Conservation (phyloP, 2,329 filamentous ascomycete genomes). For the Alternaria metachromatica region DNA sequence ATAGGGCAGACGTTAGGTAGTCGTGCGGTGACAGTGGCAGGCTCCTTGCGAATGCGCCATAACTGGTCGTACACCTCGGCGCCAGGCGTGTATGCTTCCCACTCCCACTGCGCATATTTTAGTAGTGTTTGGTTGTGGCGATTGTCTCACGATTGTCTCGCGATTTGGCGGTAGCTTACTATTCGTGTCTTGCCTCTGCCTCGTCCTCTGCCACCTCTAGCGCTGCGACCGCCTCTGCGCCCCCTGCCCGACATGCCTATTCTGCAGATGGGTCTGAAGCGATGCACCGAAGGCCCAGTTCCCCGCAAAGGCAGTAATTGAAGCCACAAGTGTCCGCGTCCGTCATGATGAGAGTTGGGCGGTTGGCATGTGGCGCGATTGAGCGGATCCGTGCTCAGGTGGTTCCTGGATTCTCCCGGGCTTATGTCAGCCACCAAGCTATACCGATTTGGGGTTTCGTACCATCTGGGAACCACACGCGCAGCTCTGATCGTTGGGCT, state of each 20-base stretch:
- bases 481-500: not conserved
- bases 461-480: not conserved
- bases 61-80: conserved; percentile 39
- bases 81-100: conserved; percentile 37
- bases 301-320: not conserved
- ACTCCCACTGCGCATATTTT: conserved; percentile 32
- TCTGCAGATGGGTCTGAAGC: not conserved
- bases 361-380: not conserved
- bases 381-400: not conserved
- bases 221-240: conserved; percentile 18
- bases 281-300: not conserved
- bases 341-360: not conserved
- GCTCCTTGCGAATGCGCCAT: conserved; percentile 37
- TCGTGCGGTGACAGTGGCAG: conserved; percentile 33
- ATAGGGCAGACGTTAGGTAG: conserved; percentile 35
- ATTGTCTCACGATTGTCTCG: not conserved
- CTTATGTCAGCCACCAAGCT: not conserved
- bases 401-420: not conserved
- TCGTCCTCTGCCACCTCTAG: conserved; percentile 10
- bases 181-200: conserved; percentile 23
- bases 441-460: not conserved
- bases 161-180: conserved; percentile 13
- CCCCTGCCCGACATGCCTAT: conserved; percentile 34
- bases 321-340: not conserved
- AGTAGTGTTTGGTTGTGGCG: not conserved